Evolutionary conservation across 371 early-diverging fungal genomes (phyloP), one percentile per base, ranked within the genome.

Genomic region (Actinomortierella wolfii): DNA sequence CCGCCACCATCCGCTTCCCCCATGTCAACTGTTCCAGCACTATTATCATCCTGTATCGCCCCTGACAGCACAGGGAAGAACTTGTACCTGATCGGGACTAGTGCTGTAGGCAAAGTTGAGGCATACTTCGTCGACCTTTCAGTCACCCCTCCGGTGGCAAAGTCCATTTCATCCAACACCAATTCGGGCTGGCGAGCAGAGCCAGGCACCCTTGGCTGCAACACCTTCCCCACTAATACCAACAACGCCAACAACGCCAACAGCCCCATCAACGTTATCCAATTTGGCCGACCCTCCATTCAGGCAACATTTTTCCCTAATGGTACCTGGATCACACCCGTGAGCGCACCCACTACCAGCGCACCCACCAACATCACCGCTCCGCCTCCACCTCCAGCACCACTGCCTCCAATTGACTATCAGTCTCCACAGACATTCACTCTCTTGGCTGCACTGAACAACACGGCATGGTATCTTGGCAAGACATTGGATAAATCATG

Each of bases 261-360:
- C 45, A 29, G 48, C 34, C 55, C 65, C 49, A 64, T 70, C 46
- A 61, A 21, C 24, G 23, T 70, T 34, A 3, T 70, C 6, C 71
- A 70, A 28, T 70, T 70, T 26, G 71, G 65, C 3, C 34, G 34
- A 4, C 53, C 34, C 21, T 45, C 56, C 0, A 18, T 43, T 9
- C 56, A 69, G 51, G 51, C 64, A 8, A 28, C 52, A 15, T 65
- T 70, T 52, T 61, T 26, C 20, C 61, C 71, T n/a, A 61, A 70
- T 20, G 71, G 71, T 7, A 70, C 71, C 45, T 70, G 71, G 71
- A 34, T 34, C 34, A 34, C 34, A 11, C 34, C 34, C 11, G 11
- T 21, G 21, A 21, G 18, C 20, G 47, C 9, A 21, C 47, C 47
- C 21, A n/a, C 45, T n/a, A n/a, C n/a, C n/a, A n/a, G n/a, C n/a